Evolutionary conservation across 225 moss, liverwort and hornwort species (phyloP).

Genomic region (Straminergon stramineum): DNA sequence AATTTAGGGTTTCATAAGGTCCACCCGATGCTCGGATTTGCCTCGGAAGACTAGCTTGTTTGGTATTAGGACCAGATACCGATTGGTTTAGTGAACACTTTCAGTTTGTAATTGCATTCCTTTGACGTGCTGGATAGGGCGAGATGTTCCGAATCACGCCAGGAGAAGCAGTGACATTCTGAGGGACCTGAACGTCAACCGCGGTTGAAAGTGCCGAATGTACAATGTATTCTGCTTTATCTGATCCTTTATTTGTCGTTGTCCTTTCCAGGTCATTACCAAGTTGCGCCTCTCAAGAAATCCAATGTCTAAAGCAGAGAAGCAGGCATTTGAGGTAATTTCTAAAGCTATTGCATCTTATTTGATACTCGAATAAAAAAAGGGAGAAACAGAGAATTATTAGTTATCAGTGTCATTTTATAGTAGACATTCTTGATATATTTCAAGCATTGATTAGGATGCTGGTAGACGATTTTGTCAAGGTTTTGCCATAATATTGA

Average conservation of each 20-base stretch:
- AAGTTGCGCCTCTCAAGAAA: slow-evolving; percentile 82
- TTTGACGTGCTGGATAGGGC: background rate
- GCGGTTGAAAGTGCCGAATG: background rate
- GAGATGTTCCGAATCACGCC: background rate
- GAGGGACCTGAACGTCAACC: background rate
- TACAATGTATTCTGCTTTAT: background rate
- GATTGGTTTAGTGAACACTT: background rate
- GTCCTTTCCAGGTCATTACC: slow-evolving; percentile 49
- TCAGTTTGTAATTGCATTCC: background rate
- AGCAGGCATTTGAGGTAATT: slow-evolving; percentile 65
- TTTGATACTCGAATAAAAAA: background rate
- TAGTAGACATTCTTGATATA: background rate
- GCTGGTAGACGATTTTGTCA: background rate
- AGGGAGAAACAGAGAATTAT: background rate
- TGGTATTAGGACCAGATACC: background rate
- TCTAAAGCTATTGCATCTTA: background rate
- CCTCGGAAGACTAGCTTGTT: background rate
- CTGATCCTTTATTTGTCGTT: background rate
- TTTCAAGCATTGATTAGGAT: background rate
- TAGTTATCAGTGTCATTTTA: background rate
- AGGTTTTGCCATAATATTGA: background rate
- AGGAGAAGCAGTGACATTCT: background rate
- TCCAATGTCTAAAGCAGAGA: slow-evolving; percentile 39
- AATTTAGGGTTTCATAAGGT: background rate
- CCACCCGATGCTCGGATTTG: background rate